Percentiles rank a stretch among this genome's conserved stretches.
phyloP scores from a whole-genome alignment of 139 green algal species.

The Asterochloris erici region DNA sequence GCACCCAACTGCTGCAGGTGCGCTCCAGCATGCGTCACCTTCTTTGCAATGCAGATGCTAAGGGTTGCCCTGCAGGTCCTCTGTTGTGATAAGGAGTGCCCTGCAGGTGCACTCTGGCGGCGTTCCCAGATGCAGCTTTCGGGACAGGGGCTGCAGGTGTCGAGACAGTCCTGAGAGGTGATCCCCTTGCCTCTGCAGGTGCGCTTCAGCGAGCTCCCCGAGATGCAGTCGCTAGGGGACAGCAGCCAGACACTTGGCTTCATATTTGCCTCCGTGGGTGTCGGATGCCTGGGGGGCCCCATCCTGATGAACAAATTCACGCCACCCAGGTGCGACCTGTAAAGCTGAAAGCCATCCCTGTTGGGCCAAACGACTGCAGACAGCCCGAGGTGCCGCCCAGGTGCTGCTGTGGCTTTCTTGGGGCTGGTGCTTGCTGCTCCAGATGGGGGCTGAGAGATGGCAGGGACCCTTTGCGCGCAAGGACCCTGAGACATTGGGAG shows the following conservation, averaged over 20 bases:
- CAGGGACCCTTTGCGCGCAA: neutral
- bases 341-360: neutral
- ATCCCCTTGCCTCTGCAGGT: slow-evolving; percentile 3
- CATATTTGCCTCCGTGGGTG: slow-evolving; percentile 45
- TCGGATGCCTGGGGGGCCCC: slow-evolving; percentile 46
- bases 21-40: neutral
- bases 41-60: neutral
- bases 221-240: slow-evolving; percentile 35
- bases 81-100: neutral
- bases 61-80: neutral
- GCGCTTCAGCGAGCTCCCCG: slow-evolving; percentile 25
- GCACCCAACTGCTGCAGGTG: no score
- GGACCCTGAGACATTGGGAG: neutral
- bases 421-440: neutral
- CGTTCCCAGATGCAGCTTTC: no score
- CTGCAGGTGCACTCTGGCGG: no score
- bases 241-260: slow-evolving; percentile 33
- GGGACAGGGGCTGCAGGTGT: no score
- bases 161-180: neutral
- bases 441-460: neutral
- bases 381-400: neutral
- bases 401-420: neutral
- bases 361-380: neutral
- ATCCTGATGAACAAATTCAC: slow-evolving; percentile 35
- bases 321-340: neutral